A percentile compares a stretch with the other conserved stretches of the same genome.
Evolutionary conservation across 78 protist species (phyloP).

Genomic region (Dictyostelium discoideum): dicty_2.7 NC_007088.5:4376501-4377000

Average conservation of each 20-base stretch:
- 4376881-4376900: conserved; percentile 20
- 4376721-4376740: conserved; percentile 4
- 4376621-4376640: no score
- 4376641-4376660: no score
- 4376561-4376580: not conserved
- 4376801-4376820: not conserved
- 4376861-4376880: not conserved
- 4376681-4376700: not conserved
- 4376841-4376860: conserved; percentile 31
- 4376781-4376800: not conserved
- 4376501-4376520: not conserved
- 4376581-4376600: not conserved
- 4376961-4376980: not conserved
- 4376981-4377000: not conserved
- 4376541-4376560: not conserved
- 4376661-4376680: not conserved
- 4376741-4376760: not conserved
- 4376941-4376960: no score
- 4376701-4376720: not conserved
- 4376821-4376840: not conserved
- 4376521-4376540: not conserved
- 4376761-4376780: not conserved
- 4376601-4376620: not conserved
- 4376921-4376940: not conserved
- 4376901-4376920: not conserved